phyloP scores from a whole-genome alignment of 1,139 yeast genomes.

The Hyphopichia fennica region DNA sequence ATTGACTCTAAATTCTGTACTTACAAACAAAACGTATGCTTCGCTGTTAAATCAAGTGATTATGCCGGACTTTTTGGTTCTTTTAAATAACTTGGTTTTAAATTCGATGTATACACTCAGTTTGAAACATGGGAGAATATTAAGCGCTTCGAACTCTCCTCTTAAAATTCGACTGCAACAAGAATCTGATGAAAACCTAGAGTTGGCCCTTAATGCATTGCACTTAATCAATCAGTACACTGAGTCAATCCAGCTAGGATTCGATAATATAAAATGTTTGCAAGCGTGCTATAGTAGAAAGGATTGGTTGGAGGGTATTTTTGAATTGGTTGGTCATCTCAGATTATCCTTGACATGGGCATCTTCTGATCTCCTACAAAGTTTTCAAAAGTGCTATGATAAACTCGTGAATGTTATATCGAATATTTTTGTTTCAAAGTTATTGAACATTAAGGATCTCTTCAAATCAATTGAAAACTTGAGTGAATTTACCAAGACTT shows the following conservation, averaged over 20 bases:
- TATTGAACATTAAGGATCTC: constrained; percentile 20
- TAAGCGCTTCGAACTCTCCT: constrained; percentile 41
- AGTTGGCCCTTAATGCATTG: constrained; percentile 30
- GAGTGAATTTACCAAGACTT: constrained; percentile 23
- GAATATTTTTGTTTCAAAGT: constrained; percentile 31
- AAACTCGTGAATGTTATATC: constrained; percentile 26
- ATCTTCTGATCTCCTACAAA: constrained; percentile 13
- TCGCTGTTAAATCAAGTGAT: constrained; percentile 19
- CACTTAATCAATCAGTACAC: constrained; percentile 37
- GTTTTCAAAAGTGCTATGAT: constrained; percentile 22
- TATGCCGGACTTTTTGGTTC: constrained; percentile 39
- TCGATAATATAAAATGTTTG: constrained; percentile 21
- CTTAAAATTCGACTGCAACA: constrained; percentile 6
- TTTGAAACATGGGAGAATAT: constrained; percentile 34
- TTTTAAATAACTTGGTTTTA: constrained; percentile 42
- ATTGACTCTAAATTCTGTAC: constrained; percentile 1
- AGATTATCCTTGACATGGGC: constrained; percentile 28
- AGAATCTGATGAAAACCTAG: constrained; percentile 15
- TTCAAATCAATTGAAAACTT: constrained; percentile 18
- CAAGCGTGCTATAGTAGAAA: constrained; percentile 24
- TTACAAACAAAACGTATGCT: background rate
- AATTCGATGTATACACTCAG: constrained; percentile 34
- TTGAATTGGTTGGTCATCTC: constrained; percentile 39
- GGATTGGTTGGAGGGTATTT: constrained; percentile 41
- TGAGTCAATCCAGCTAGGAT: constrained; percentile 32